Base-by-base conservation (phyloP, 148 eudicot genomes). In the Spergularia marina region DNA sequence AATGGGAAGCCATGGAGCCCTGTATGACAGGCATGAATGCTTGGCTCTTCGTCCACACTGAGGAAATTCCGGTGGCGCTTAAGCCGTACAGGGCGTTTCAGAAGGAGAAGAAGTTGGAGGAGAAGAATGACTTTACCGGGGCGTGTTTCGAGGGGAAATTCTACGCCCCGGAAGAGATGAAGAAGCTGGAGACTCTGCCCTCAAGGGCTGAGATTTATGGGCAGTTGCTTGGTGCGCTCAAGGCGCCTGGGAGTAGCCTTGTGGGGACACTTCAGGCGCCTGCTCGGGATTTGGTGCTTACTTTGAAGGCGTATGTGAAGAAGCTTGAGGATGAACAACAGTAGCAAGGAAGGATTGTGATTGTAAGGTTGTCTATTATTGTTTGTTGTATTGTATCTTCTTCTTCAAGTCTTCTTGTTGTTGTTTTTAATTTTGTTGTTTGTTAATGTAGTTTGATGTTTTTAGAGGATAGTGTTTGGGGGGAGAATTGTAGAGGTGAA, bases 11-110 rank as follows among this genome's bases (percentile, higher is more conserved):
- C 0, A 75, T 91, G 16, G 83, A 91, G 78, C 98, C 98, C 0
- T 91, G 98, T 54, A 94, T 94, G 98, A 91, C 81, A 56, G 98
- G 98, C 4, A 91, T 91, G 97, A 94, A 94, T 53, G 97, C 88
- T 1, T 94, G 95, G 95, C 59, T 94, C 12, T 94, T 94, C 71
- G 90, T 94, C 4, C 98, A 94, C 52, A 82, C 86, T 10, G 98
- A 94, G 77, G 98, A 94, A 64, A 90, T 94, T 69, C 98, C 95
- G 5, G 89, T 81, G 4, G 96, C 89, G 0, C 51, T 94, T 60
- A 90, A 94, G 74, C 98, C 98, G 3, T 94, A 88, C 53, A 74
- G 98, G 65, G 55, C 70, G 0, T 94, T 94, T 72, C 98, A 90
- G 86, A 94, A 85, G 85, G 91, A 89, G 81, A 81, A 71, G 82